These are phyloP conservation scores for Penicillium thymicola DNA, from an alignment of 2,329 filamentous ascomycete genomes.

Conservation along the genomic window DNA sequence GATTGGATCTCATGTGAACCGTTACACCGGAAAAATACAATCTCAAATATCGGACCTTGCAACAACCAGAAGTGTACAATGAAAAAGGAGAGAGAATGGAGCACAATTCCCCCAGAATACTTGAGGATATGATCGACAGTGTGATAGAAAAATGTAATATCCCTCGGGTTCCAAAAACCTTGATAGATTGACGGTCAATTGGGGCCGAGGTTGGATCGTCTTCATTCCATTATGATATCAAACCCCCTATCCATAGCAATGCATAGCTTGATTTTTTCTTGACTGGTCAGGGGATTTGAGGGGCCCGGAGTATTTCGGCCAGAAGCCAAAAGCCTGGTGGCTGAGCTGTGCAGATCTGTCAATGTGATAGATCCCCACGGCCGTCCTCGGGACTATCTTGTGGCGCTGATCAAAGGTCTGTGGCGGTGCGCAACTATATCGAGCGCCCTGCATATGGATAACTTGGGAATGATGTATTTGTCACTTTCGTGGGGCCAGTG, in stretches of 20 bases:
- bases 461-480: neutral
- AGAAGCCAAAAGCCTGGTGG: slow-evolving; percentile 4
- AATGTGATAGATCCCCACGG: slow-evolving; percentile 19
- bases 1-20: slow-evolving; percentile 26
- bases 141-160: neutral
- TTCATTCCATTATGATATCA: neutral
- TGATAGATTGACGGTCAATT: neutral
- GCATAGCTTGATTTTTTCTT: neutral
- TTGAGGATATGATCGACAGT: neutral
- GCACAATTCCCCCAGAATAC: neutral
- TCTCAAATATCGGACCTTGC: slow-evolving; percentile 24
- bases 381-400: slow-evolving; percentile 5
- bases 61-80: neutral
- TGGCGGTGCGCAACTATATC: slow-evolving; percentile 20
- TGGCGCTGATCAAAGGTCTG: slow-evolving; percentile 15
- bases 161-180: neutral
- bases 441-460: neutral
- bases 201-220: neutral
- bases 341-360: slow-evolving; percentile 6
- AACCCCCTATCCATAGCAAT: slow-evolving; percentile 3
- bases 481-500: slow-evolving; percentile 1
- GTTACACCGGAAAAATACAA: slow-evolving; percentile 18
- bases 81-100: slow-evolving; percentile 1
- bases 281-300: slow-evolving; percentile 11
- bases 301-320: slow-evolving; percentile 16